These are phyloP conservation scores for Malus asiatica DNA, from an alignment of 306 rosid species.

Conservation along the genomic window DNA sequence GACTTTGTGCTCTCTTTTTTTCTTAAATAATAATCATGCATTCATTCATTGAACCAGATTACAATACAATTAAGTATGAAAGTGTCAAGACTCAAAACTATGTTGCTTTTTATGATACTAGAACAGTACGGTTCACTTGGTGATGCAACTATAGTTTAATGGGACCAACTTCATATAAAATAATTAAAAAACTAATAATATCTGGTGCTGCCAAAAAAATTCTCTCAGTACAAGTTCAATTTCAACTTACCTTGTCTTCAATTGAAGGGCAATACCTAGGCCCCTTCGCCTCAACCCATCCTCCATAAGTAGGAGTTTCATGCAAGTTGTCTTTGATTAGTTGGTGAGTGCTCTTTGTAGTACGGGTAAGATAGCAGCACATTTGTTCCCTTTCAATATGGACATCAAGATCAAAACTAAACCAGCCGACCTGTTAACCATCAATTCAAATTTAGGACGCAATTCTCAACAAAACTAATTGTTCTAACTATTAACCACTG, in stretches of 20 bases:
- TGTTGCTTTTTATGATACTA: not conserved
- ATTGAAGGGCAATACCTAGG: slow-evolving; percentile 98
- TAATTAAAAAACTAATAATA: not conserved
- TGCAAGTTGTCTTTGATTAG: slow-evolving; percentile 84
- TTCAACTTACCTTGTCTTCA: slow-evolving; percentile 75
- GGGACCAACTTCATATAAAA: not conserved
- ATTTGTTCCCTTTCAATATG: slow-evolving; percentile 92
- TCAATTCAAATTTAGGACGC: slow-evolving; percentile 17
- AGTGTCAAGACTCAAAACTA: not conserved
- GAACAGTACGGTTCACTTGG: not conserved
- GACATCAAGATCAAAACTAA: slow-evolving; percentile 91
- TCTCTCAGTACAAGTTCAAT: not conserved
- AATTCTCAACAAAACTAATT: slow-evolving; percentile 5
- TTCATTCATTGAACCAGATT: not conserved
- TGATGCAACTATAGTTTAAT: not conserved
- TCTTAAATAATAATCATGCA: not conserved
- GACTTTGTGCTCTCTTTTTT: not conserved
- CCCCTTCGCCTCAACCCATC: slow-evolving; percentile 98
- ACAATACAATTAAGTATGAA: not conserved
- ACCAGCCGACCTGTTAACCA: slow-evolving; percentile 81
- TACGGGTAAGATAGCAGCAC: slow-evolving; percentile 95
- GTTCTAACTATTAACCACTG: not conserved
- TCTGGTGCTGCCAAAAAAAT: not conserved
- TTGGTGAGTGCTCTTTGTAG: slow-evolving; percentile 81
- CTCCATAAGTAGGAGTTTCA: slow-evolving; percentile 98